Evolutionary conservation across 129 eudicot species (phyloP).

Genomic region (Rutidosis leptorrhynchoides): DNA sequence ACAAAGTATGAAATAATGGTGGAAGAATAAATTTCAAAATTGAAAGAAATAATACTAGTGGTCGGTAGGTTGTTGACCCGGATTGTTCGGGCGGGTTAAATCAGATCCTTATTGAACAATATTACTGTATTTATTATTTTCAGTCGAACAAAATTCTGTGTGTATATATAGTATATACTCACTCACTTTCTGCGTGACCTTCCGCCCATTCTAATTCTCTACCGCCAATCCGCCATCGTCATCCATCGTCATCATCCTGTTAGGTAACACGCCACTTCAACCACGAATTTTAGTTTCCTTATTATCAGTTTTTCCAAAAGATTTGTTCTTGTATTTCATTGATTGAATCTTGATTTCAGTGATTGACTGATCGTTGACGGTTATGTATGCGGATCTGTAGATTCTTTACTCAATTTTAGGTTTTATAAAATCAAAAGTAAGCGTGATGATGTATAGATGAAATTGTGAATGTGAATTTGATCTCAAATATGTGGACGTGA

Average conservation of each 20-base stretch:
- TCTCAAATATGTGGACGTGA: background rate
- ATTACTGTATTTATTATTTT: too few species aligned
- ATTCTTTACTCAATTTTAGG: background rate
- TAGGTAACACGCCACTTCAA: background rate
- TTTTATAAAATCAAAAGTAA: background rate
- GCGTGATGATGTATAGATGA: background rate
- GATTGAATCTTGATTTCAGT: background rate
- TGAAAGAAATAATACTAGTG: too few species aligned
- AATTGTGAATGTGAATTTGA: too few species aligned
- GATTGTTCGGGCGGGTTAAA: background rate
- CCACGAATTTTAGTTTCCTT: background rate
- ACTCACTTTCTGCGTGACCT: background rate
- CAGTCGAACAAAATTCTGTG: background rate
- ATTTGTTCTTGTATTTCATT: background rate
- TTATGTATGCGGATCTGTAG: background rate
- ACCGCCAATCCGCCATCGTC: background rate
- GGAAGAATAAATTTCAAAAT: too few species aligned
- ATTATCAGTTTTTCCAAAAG: background rate
- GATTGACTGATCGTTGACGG: background rate
- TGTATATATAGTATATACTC: too few species aligned
- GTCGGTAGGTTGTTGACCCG: background rate
- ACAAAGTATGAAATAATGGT: too few species aligned
- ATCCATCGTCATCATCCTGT: background rate
- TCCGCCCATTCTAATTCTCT: background rate
- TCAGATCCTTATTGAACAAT: background rate